Evolutionary conservation across 2,329 filamentous ascomycete species (phyloP).

Genomic region (Whalleya microplaca): DNA sequence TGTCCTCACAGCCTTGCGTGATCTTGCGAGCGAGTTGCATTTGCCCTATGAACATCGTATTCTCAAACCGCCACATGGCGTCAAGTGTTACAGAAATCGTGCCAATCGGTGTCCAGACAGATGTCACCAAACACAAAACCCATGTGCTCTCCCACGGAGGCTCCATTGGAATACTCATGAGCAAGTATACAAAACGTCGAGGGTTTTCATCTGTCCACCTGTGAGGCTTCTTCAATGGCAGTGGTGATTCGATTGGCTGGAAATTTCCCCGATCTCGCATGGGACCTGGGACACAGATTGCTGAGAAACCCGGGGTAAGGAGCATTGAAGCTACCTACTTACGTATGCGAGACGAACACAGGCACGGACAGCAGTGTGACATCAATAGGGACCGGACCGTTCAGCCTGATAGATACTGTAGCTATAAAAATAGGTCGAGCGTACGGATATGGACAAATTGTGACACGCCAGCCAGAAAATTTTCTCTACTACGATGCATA

Average conservation of each 20-base stretch:
- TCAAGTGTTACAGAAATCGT: background rate
- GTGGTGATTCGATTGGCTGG: slow-evolving; percentile 17
- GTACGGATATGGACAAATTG: too few relatives aligned
- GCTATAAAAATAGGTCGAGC: slow-evolving; percentile 8
- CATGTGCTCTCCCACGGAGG: background rate
- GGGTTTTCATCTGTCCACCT: slow-evolving; percentile 10
- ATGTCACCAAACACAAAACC: background rate
- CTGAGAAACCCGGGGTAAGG: slow-evolving; percentile 26
- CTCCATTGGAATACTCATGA: background rate
- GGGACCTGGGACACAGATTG: slow-evolving; percentile 13
- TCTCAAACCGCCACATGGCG: background rate
- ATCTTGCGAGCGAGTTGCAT: background rate
- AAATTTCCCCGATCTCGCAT: slow-evolving; percentile 18
- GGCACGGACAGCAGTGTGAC: background rate
- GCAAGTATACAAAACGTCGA: slow-evolving; percentile 11
- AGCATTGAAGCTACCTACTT: background rate
- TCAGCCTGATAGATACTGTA: slow-evolving; percentile 16
- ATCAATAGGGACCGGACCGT: slow-evolving; percentile 13
- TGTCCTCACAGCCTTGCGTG: background rate
- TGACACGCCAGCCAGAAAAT: background rate
- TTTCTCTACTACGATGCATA: background rate
- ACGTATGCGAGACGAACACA: background rate
- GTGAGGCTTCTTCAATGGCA: background rate
- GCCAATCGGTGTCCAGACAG: background rate
- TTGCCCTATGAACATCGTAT: background rate